Conservation (phyloP, 176 grass and related monocot genomes). For the Aegilops speltoides region DNA sequence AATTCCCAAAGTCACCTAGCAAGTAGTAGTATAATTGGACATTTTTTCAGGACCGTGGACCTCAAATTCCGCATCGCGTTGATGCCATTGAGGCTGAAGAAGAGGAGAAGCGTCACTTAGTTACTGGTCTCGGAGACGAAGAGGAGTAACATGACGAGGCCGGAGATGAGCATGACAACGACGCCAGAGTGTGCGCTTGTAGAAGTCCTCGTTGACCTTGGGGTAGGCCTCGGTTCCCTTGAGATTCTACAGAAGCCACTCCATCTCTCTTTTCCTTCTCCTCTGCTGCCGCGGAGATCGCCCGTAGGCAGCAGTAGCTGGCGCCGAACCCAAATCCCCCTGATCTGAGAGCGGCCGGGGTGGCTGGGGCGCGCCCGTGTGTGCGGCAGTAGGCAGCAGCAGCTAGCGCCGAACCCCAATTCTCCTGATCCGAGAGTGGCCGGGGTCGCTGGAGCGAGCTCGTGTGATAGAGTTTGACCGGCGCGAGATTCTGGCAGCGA, state of each 20-base stretch:
- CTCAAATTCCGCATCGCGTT: no score
- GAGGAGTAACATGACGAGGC: constrained; percentile 74
- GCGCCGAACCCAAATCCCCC: neutral
- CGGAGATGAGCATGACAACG: constrained; percentile 74
- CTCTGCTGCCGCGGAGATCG: neutral
- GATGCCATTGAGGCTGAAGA: neutral
- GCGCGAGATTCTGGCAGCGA: constrained; percentile 24
- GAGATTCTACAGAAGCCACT: constrained; percentile 60
- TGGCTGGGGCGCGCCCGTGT: no score
- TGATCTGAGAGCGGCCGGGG: constrained; percentile 1
- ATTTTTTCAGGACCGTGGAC: no score
- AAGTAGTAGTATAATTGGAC: no score
- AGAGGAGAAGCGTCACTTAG: neutral
- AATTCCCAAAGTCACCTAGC: no score
- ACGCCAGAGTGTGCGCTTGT: constrained; percentile 90
- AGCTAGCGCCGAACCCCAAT: no score
- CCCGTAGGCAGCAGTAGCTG: neutral
- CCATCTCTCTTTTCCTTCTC: constrained; percentile 41
- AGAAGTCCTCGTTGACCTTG: constrained; percentile 94
- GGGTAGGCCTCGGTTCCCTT: constrained; percentile 90
- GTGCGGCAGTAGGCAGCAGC: no score
- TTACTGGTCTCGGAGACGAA: constrained; percentile 97
- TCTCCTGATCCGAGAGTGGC: no score
- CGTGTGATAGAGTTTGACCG: constrained; percentile 33
- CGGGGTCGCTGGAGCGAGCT: neutral